Percentiles rank a stretch among this genome's conserved stretches.
These are phyloP conservation scores for Diutina rugosa DNA, from an alignment of 1,139 yeast species.

Conservation along the genomic window DNA sequence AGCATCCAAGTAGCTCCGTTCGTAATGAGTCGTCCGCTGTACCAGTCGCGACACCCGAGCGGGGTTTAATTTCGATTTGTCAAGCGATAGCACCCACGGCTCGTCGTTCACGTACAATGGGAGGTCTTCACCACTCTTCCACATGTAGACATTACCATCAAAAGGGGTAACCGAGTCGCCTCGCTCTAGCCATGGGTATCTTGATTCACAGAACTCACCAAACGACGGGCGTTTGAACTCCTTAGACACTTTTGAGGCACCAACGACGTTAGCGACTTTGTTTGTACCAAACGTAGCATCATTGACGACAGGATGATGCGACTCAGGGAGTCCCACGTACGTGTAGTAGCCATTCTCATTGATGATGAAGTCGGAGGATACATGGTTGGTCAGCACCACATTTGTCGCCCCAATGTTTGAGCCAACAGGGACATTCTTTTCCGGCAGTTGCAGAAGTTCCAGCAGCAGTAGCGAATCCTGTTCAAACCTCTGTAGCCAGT, in stretches of 20 bases:
- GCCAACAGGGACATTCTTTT: not conserved
- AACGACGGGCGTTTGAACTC: not conserved
- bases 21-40: not conserved
- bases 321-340: not conserved
- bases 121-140: not conserved
- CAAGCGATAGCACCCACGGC: not conserved
- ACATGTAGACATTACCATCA: not conserved
- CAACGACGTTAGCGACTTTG: not conserved
- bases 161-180: not conserved
- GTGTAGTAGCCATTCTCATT: not conserved
- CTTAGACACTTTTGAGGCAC: not conserved
- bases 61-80: not conserved
- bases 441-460: not conserved
- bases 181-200: not conserved
- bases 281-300: not conserved
- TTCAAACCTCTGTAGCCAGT: not conserved
- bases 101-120: not conserved
- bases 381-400: not conserved
- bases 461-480: not conserved
- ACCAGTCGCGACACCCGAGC: not conserved
- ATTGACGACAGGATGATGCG: not conserved
- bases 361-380: not conserved
- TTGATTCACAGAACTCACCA: not conserved
- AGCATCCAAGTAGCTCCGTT: not conserved
- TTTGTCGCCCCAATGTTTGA: not conserved